Evolutionary conservation across 306 rosid genomes (phyloP), one percentile per base, ranked within the genome.

Genomic region (Hippophae gyantsensis): DNA sequence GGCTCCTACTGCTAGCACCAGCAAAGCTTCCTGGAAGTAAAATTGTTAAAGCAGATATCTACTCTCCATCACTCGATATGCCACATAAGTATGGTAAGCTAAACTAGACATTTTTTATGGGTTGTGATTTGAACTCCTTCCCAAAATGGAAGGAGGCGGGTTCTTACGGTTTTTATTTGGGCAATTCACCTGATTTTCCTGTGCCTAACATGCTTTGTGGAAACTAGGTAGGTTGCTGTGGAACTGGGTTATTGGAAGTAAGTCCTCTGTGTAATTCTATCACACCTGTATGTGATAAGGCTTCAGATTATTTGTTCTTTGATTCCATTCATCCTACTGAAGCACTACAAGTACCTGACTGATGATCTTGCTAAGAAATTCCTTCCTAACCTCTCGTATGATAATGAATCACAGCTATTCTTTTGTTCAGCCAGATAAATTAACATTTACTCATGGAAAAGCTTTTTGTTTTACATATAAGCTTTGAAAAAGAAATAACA

Each of bases 321-420:
- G 94, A 83, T 40, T 64, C 81, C 67, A 10, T 75, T 6, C 94
- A 89, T 72, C 84, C 84, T 3, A 79, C 64, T 7, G 73, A 81
- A 75, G 72, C 67, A 64, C 14, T 60, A 79, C 61, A 13, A 53
- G 27, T 44, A 57, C 47, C 2, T 86, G 50, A 57, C 81, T 0
- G 54, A 69, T 32, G 49, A 68, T 65, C 0, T 80, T 9, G 80
- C 56, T 65, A 51, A 43, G 14, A 57, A 68, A 46, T 73, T 73
- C 14, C 50, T 73, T 10, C 66, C 82, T 10, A 52, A 65, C 76
- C 44, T 76, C 26, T 27, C n/a, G n/a, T 2, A 42, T 56, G 32
- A 13, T 2, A 50, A 64, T 43, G 26, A 49, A 12, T 43, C 68
- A 10, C 12, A 14, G 67, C 70, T 11, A 10, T 13, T 42, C n/a